A percentile compares a stretch with the other conserved stretches of the same genome.
Conservation (phyloP, 345 rosid species). For the Hevea brasiliensis region DNA sequence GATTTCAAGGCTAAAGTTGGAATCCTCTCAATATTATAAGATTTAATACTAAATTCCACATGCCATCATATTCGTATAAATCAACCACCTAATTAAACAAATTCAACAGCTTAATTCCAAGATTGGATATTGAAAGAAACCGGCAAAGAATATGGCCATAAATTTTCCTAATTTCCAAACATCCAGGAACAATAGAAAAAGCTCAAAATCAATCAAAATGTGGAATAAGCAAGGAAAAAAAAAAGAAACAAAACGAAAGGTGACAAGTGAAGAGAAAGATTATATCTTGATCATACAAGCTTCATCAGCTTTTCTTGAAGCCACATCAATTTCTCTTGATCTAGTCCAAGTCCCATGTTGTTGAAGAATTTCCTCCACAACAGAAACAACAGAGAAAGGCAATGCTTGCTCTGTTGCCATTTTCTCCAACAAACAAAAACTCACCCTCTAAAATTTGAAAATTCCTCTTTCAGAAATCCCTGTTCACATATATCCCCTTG, state of each 20-base stretch:
- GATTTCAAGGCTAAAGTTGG: background rate
- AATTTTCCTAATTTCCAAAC: background rate
- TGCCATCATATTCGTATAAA: background rate
- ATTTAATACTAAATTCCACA: background rate
- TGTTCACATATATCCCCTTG: slow-evolving; percentile 5
- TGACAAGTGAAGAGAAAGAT: background rate
- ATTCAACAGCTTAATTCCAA: background rate
- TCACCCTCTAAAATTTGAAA: background rate
- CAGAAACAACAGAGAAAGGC: slow-evolving; percentile 56
- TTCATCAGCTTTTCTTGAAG: slow-evolving; percentile 64
- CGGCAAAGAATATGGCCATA: background rate
- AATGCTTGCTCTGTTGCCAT: slow-evolving; percentile 58
- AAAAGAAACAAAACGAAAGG: background rate
- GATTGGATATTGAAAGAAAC: background rate
- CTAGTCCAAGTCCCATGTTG: slow-evolving; percentile 47
- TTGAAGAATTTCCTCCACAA: slow-evolving; percentile 76
- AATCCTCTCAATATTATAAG: too few relatives aligned
- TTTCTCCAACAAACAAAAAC: slow-evolving; percentile 2
- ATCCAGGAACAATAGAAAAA: background rate
- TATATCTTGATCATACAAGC: slow-evolving; percentile 48
- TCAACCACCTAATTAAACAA: slow-evolving; percentile 1
- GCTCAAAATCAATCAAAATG: slow-evolving; percentile 6
- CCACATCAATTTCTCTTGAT: slow-evolving; percentile 40
- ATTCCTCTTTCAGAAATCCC: background rate
- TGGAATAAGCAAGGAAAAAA: background rate